These are phyloP conservation scores for Coniella vitis DNA, from an alignment of 2,329 filamentous ascomycete genomes.

Conservation along the genomic window DNA sequence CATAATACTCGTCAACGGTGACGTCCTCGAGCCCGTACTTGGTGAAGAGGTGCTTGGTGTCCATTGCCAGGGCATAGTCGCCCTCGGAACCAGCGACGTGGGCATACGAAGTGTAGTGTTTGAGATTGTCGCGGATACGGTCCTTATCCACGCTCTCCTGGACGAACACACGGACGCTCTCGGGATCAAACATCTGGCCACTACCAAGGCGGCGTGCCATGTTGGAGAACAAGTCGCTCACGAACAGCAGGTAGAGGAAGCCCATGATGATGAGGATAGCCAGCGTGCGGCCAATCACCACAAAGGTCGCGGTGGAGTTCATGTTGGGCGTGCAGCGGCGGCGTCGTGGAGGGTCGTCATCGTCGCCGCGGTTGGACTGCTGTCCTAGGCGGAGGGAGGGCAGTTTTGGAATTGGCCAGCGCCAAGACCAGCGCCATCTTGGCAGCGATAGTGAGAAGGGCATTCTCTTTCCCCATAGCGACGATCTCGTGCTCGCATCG, in stretches of 20 bases:
- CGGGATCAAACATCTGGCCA: constrained; percentile 72
- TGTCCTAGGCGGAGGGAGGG: constrained; percentile 36
- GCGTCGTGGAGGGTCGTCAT: constrained; percentile 18
- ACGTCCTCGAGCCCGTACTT: constrained; percentile 69
- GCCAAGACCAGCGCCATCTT: constrained; percentile 50
- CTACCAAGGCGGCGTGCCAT: constrained; percentile 56
- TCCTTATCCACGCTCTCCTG: constrained; percentile 65
- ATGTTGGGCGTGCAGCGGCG: constrained; percentile 28
- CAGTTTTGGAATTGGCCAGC: constrained; percentile 42
- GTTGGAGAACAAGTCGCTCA: constrained; percentile 72
- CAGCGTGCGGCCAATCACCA: constrained; percentile 66
- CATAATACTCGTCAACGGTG: constrained; percentile 69
- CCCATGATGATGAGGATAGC: constrained; percentile 69
- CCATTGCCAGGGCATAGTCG: constrained; percentile 78
- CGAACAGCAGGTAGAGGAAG: constrained; percentile 77
- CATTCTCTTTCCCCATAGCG: constrained; percentile 50
- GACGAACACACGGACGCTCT: constrained; percentile 70
- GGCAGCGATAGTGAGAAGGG: constrained; percentile 45
- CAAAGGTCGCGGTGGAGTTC: constrained; percentile 38
- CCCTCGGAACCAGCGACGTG: constrained; percentile 94
- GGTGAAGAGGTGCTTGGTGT: constrained; percentile 71
- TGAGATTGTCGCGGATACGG: constrained; percentile 64
- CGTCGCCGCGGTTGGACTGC: constrained; percentile 17
- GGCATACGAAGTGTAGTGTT: constrained; percentile 74
- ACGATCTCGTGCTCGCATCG: constrained; percentile 29